These are phyloP conservation scores for Sutorius australiensis DNA, from an alignment of 768 basidiomycete genomes.

Conservation along the genomic window DNA sequence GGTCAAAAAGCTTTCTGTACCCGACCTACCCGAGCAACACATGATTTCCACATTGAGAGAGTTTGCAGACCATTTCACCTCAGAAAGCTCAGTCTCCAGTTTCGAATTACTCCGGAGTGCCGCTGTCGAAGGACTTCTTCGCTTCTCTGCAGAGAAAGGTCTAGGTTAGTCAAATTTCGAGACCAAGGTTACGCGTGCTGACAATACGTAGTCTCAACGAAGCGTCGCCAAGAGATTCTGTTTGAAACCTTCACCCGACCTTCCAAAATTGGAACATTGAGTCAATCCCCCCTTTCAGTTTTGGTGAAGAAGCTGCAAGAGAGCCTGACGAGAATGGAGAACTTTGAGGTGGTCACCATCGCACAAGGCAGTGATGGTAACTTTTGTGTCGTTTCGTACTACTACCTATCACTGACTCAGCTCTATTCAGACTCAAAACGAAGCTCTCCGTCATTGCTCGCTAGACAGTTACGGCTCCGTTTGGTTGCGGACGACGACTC, in stretches of 20 bases:
- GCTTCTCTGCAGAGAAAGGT: constrained; percentile 72
- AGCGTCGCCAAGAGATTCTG: constrained; percentile 71
- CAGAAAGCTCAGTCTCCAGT: constrained; percentile 81
- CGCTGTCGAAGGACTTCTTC: constrained; percentile 80
- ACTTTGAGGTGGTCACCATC: constrained; percentile 91
- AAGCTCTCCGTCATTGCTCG: constrained; percentile 87
- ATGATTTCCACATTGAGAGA: constrained; percentile 60
- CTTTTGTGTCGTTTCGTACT: neutral
- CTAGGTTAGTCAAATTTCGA: constrained; percentile 7
- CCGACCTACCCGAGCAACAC: constrained; percentile 58
- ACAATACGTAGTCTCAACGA: constrained; percentile 49
- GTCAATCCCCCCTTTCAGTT: constrained; percentile 61
- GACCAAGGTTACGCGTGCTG: constrained; percentile 1
- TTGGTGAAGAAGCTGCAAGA: constrained; percentile 97
- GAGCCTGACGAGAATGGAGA: constrained; percentile 90
- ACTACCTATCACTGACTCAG: constrained; percentile 2
- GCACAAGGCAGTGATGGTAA: constrained; percentile 77
- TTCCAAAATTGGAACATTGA: constrained; percentile 39
- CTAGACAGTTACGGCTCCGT: constrained; percentile 85
- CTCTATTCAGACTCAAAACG: constrained; percentile 71
- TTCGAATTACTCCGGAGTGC: constrained; percentile 96
- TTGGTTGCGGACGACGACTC: constrained; percentile 87
- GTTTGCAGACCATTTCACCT: constrained; percentile 77
- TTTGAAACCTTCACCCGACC: constrained; percentile 72
- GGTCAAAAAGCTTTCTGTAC: constrained; percentile 58